Base-by-base conservation (phyloP, 495 filamentous ascomycete species). In the Hypoxylon trugodes region DNA sequence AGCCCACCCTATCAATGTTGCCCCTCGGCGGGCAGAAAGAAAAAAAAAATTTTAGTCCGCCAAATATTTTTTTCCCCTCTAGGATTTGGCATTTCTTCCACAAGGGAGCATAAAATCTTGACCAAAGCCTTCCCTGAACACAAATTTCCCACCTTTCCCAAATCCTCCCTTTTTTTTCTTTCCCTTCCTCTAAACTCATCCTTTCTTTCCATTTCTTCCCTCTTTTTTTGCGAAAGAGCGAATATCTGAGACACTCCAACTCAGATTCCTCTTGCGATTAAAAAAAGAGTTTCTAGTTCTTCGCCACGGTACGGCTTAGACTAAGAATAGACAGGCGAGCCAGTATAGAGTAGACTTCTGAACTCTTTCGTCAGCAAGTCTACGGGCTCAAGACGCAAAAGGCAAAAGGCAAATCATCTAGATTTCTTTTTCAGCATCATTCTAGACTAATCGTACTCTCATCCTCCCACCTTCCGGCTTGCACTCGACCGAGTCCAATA, bases 221-320 rank as follows among this genome's bases (percentile, higher is more conserved):
- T 64, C 30, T 58, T 45, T 54, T 69, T 60, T 52, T 42, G 13
- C 45, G 52, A 66, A n/a, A 68, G 59, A 66, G 62, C 51, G 56
- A 69, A 35, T 25, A 54, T 59, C 66, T 68, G 69, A 72, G 66
- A 41, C 40, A 42, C 59, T 67, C 48, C 51, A 62, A 52, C 66
- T 67, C 54, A 47, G 66, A 32, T 61, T 59, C 28, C 33, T 68
- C 57, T 68, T 65, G 43, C 26, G 18, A 28, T 26, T 6, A 33
- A 46, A 66, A 55, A 61, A 57, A 61, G 26, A 54, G n/a, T n/a
- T n/a, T 33, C 24, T 26, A 16, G 47, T 42, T 41, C 51, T 58
- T 53, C 45, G 50, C 52, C 35, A 21, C 45, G 51, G 26, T 53
- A 47, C 40, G 52, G 58, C 53, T 63, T 67, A 63, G 64, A 62